phyloP scores from a whole-genome alignment of 192 early-diverging fungal species.

The Jimgerdemannia flammicorona region DNA sequence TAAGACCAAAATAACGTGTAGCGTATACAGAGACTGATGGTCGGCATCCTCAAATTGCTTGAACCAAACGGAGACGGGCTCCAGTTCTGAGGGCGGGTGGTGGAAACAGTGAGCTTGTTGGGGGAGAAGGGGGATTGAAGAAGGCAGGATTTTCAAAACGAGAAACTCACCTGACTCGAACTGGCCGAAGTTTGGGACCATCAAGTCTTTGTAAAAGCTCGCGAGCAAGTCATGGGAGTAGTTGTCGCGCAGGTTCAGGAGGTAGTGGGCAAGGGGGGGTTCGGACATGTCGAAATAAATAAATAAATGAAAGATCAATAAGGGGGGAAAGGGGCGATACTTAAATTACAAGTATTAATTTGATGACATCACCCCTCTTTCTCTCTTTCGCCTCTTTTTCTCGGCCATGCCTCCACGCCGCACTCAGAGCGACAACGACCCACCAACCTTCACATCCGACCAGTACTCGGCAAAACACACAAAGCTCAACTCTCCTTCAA shows the following conservation, averaged over 20 bases:
- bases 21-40: neutral
- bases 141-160: too few species aligned
- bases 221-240: neutral
- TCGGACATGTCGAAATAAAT: neutral
- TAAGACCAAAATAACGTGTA: neutral
- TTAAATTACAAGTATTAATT: too few species aligned
- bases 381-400: too few species aligned
- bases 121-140: neutral
- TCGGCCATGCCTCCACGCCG: neutral
- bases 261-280: too few species aligned
- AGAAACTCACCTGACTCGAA: neutral
- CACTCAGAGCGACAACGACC: conserved; percentile 19
- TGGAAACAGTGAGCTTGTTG: neutral
- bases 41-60: neutral
- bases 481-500: conserved; percentile 14
- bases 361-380: too few species aligned
- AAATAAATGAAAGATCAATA: too few species aligned
- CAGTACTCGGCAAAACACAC: conserved; percentile 14
- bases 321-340: too few species aligned
- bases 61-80: neutral
- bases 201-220: neutral
- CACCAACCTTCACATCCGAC: conserved; percentile 24
- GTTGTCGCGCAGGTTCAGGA: neutral
- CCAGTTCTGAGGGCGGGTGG: neutral
- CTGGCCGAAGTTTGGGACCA: neutral